phyloP scores from a whole-genome alignment of 805 yeast genomes.

The Kazachstania psychrophila region DNA sequence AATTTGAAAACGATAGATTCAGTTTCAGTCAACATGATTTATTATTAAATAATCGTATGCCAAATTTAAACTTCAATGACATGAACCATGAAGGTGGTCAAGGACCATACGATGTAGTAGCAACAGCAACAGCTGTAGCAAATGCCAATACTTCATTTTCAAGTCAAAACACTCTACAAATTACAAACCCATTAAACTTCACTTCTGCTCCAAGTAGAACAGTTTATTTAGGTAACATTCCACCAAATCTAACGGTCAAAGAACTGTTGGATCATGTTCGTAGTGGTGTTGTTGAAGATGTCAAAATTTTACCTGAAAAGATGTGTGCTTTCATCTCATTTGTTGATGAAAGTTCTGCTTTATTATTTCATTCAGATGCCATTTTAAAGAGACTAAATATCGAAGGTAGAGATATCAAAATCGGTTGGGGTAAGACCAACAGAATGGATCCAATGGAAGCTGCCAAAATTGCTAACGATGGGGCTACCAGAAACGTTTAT shows the following conservation, averaged over 20 bases:
- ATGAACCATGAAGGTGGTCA: slow-evolving; percentile 1
- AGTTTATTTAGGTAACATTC: slow-evolving; percentile 82
- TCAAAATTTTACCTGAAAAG: slow-evolving; percentile 70
- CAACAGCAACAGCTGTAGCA: slow-evolving; percentile 21
- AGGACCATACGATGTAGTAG: slow-evolving; percentile 7
- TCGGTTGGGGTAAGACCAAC: slow-evolving; percentile 89
- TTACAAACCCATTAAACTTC: slow-evolving; percentile 26
- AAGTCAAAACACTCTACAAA: slow-evolving; percentile 7
- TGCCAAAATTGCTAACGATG: slow-evolving; percentile 69
- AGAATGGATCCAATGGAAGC: slow-evolving; percentile 67
- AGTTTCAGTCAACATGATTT: slow-evolving; percentile 1
- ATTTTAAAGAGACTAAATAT: slow-evolving; percentile 73
- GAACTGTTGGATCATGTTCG: slow-evolving; percentile 84
- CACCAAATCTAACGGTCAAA: slow-evolving; percentile 67
- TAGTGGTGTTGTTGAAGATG: slow-evolving; percentile 78
- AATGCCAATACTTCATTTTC: slow-evolving; percentile 14
- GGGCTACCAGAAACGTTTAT: slow-evolving; percentile 91
- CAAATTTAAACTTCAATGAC: neutral
- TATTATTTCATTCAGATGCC: slow-evolving; percentile 89
- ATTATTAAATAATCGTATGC: slow-evolving; percentile 2
- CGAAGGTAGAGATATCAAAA: slow-evolving; percentile 68
- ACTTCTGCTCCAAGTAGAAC: slow-evolving; percentile 65
- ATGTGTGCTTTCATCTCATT: slow-evolving; percentile 87
- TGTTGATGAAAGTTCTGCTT: slow-evolving; percentile 78
- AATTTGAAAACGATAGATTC: neutral